Evolutionary conservation across 2,329 filamentous ascomycete species (phyloP), one percentile per base, ranked within the genome.

Genomic region (Colletotrichum lentis): DNA sequence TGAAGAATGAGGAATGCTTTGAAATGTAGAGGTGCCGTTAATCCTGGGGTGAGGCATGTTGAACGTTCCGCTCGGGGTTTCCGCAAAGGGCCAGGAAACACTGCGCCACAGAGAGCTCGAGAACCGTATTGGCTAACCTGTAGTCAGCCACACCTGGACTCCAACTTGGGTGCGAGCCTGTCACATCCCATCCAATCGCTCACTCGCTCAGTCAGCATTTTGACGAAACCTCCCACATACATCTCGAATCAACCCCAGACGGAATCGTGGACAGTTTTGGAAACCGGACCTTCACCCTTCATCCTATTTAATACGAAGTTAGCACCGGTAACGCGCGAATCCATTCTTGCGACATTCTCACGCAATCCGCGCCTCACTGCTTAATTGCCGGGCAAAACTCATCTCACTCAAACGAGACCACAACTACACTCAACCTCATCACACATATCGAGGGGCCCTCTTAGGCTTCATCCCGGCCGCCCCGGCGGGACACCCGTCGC

Each of bases 401-500:
- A 52, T 52, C 37, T 52, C 46, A 60, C 20, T 35, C 46, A 22
- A 22, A 39, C 37, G 59, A 57, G 18, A 20, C 35, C 27, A 49
- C 5, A 47, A 39, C 55, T 31, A 20, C 58, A 59, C 47, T 31
- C 47, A 59, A 53, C 18, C 16, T 67, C 52, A 47, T 18, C n/a
- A 67, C 43, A 67, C 35, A 11, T 39, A 63, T 52, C 37, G 46
- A 52, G 54, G 14, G 35, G 10, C 24, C 31, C 27, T 47, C 37
- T 39, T 44, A 43, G 37, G 64, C 64, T 41, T 31, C 11, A 44
- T 43, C 46, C 54, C 53, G 64, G 64, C 46, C 54, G 53, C 54
- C 39, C 39, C 35, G 65, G 53, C 65, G 65, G 65, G 52, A 49
- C n/a, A 60, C 6, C 62, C 65, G 65, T 65, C 50, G 43, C 61